These are phyloP conservation scores for Kazachstania africana DNA, from an alignment of 805 yeast genomes.

Conservation along the genomic window DNA sequence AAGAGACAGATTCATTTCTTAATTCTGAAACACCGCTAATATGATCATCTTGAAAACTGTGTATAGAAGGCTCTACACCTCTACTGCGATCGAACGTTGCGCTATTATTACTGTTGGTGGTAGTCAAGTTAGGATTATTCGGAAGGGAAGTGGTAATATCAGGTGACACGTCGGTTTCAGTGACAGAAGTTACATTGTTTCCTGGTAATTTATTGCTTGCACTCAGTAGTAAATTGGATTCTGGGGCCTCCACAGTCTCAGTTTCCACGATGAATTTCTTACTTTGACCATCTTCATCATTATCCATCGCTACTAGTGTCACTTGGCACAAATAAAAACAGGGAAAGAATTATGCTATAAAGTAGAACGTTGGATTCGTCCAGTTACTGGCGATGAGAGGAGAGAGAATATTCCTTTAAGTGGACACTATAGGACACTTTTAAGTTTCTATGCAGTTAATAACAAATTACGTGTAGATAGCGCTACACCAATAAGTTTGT, in stretches of 20 bases:
- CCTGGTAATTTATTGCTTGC: conserved; percentile 24
- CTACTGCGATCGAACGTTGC: too few relatives aligned
- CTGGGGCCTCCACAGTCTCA: conserved; percentile 44
- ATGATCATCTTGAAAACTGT: neutral
- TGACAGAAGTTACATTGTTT: conserved; percentile 1
- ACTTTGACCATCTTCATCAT: conserved; percentile 9
- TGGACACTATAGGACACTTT: too few relatives aligned
- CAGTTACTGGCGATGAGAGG: too few relatives aligned
- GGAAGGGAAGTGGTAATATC: neutral
- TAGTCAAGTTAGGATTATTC: neutral
- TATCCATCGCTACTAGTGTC: conserved; percentile 10
- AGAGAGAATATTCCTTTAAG: too few relatives aligned
- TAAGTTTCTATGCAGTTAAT: too few relatives aligned
- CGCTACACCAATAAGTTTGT: too few relatives aligned
- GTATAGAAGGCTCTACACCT: too few relatives aligned
- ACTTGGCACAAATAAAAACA: too few relatives aligned
- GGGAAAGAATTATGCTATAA: too few relatives aligned
- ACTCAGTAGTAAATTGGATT: conserved; percentile 25
- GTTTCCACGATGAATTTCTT: conserved; percentile 46
- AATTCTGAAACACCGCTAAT: neutral
- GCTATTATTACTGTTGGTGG: neutral
- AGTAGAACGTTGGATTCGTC: too few relatives aligned
- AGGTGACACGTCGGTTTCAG: too few relatives aligned
- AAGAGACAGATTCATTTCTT: neutral
- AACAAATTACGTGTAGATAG: too few relatives aligned